A percentile compares a stretch with the other conserved stretches of the same genome.
Conservation (phyloP, 805 yeast genomes). For the Priceomyces haplophilus region DNA sequence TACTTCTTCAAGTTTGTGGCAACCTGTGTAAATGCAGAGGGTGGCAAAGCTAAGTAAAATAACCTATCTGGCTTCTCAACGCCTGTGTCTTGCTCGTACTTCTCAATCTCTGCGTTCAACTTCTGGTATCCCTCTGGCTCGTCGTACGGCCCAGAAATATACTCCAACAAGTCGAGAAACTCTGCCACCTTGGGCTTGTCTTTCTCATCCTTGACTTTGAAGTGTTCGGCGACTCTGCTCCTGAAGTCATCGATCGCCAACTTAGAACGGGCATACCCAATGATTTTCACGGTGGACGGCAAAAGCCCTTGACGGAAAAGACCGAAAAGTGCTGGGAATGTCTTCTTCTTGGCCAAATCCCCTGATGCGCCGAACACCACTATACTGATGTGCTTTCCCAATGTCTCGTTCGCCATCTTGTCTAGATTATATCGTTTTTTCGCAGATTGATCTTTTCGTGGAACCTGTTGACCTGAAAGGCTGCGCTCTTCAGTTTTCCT, state of each 20-base stretch:
- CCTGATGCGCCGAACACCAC: conserved; percentile 95
- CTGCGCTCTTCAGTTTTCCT: background rate
- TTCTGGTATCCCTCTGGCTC: conserved; percentile 65
- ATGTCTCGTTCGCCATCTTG: conserved; percentile 34
- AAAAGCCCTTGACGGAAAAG: conserved; percentile 64
- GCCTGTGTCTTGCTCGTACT: conserved; percentile 51
- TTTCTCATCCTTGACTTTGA: conserved; percentile 50
- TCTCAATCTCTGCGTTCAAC: conserved; percentile 53
- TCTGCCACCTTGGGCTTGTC: conserved; percentile 47
- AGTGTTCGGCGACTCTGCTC: conserved; percentile 59
- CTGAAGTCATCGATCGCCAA: conserved; percentile 65
- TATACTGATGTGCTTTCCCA: conserved; percentile 65
- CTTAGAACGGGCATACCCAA: conserved; percentile 90
- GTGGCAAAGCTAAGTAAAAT: conserved; percentile 93
- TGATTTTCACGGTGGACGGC: conserved; percentile 65
- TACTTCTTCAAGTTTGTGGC: conserved; percentile 67
- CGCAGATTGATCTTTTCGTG: background rate
- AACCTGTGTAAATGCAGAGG: conserved; percentile 81
- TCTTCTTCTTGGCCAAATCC: conserved; percentile 91
- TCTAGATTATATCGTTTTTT: background rate
- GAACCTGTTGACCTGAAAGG: too few relatives aligned
- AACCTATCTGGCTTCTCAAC: conserved; percentile 66
- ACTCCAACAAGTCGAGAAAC: conserved; percentile 64
- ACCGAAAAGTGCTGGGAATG: conserved; percentile 84
- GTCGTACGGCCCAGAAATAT: conserved; percentile 80